Base-by-base conservation (phyloP, 2,329 filamentous ascomycete genomes). In the Ramichloridium luteum region DNA sequence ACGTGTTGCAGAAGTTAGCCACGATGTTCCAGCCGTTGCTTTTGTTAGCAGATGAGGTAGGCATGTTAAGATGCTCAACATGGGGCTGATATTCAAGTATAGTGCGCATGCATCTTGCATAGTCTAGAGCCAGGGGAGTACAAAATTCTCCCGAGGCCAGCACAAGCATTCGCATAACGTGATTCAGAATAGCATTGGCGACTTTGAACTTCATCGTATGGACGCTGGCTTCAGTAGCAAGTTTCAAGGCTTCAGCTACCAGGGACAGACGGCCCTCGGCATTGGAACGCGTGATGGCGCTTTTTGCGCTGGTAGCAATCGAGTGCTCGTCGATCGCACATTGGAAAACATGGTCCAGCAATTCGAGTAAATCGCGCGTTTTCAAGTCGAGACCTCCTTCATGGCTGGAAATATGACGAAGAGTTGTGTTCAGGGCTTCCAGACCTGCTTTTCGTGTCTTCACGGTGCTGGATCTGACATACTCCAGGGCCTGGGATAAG, bases 281-380 rank as follows among this genome's bases (percentile, higher is more conserved):
- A 13, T 42, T 41, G 5, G 45, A 40, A 6, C 36, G 36, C n/a
- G 41, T 40, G 13, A 59, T 31, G 59, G 58, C 34, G 61, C 67
- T 38, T 62, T 67, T 15, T 9, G 65, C 65, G 34, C 68, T 69
- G 34, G 71, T 67, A 41, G 72, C 80, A 12, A 58, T 53, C 6
- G 74, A 64, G 50, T 82, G 84, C 45, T 93, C 85, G 10, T 67
- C 56, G 12, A 77, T 54, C 1, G 70, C 70, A 49, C 68, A 77
- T 32, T 70, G 68, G 50, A 94, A 93, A 3, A 96, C 61, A 1
- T 73, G 70, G 48, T 94, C 84, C 46, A 83, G 82, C 26, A 94
- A 74, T 37, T 23, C 20, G n/a, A 23, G 20, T 8, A 8, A 23
- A 8, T 23, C 20, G 20, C 8, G 8, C 8, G 20, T 23, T n/a